These are phyloP conservation scores for Cyberlindnera bimundalis DNA, from an alignment of 805 yeast species.

Conservation along the genomic window DNA sequence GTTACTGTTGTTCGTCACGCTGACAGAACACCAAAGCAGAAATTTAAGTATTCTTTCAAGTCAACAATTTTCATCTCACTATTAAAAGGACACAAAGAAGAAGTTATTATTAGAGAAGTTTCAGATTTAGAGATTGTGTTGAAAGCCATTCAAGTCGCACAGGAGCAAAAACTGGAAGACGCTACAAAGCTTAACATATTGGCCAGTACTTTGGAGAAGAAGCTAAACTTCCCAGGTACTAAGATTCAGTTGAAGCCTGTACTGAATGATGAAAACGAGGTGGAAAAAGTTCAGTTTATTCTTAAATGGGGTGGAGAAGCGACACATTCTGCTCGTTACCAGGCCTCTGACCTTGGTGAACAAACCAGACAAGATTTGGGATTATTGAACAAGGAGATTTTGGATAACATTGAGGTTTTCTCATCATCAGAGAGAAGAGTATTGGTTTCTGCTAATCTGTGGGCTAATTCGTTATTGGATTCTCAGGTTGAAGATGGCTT, in stretches of 20 bases:
- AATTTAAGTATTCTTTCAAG: slow-evolving; percentile 91
- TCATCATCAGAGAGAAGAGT: slow-evolving; percentile 96
- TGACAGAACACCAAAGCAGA: slow-evolving; percentile 97
- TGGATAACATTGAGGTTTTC: slow-evolving; percentile 80
- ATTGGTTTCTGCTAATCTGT: slow-evolving; percentile 84
- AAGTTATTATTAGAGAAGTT: slow-evolving; percentile 89
- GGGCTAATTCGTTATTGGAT: slow-evolving; percentile 64
- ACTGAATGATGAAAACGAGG: slow-evolving; percentile 59
- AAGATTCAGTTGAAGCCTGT: slow-evolving; percentile 94
- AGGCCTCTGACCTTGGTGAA: slow-evolving; percentile 93
- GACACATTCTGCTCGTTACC: slow-evolving; percentile 94
- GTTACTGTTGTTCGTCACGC: slow-evolving; percentile 94
- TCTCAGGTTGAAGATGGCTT: slow-evolving; percentile 74
- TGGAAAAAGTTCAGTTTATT: slow-evolving; percentile 93
- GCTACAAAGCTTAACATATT: slow-evolving; percentile 69
- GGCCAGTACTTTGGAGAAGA: slow-evolving; percentile 81
- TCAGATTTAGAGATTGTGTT: slow-evolving; percentile 82
- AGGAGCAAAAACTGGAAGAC: slow-evolving; percentile 77
- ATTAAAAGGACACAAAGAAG: slow-evolving; percentile 92
- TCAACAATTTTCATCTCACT: slow-evolving; percentile 82
- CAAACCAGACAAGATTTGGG: slow-evolving; percentile 90
- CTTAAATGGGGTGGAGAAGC: slow-evolving; percentile 99
- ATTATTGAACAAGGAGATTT: slow-evolving; percentile 76
- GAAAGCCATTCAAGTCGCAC: slow-evolving; percentile 79
- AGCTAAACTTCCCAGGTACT: slow-evolving; percentile 90